phyloP scores from a whole-genome alignment of 169 alveolate genomes.

The Perkinsus olseni region DNA sequence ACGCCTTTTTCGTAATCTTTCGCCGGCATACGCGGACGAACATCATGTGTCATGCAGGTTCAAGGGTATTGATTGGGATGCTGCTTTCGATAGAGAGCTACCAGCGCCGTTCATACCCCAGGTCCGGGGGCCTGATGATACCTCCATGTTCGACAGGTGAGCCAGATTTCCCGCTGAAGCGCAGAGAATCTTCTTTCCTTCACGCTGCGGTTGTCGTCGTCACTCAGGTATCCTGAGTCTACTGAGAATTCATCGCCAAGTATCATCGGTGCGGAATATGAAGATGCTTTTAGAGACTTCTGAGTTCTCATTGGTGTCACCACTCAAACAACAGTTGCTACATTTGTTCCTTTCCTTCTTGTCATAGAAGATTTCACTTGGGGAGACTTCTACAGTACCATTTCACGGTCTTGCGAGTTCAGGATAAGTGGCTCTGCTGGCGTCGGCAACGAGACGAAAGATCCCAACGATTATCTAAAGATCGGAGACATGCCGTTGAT shows the following conservation, averaged over 20 bases:
- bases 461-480: too few species aligned
- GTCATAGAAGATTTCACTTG: not conserved
- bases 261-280: not conserved
- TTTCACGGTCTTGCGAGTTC: too few species aligned
- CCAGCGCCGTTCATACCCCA: conserved; percentile 69
- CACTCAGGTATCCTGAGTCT: not conserved
- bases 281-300: not conserved
- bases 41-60: too few species aligned
- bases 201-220: not conserved
- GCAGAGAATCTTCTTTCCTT: too few species aligned
- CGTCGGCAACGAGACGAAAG: too few species aligned
- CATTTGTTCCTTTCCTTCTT: not conserved
- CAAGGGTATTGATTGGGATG: conserved; percentile 65
- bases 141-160: conserved; percentile 53
- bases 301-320: not conserved
- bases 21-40: not conserved
- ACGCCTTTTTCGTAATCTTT: not conserved
- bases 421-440: too few species aligned
- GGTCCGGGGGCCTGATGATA: conserved; percentile 51
- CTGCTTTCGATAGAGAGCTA: conserved; percentile 39
- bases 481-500: too few species aligned
- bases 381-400: too few species aligned
- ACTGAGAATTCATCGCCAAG: not conserved
- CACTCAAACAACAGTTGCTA: not conserved
- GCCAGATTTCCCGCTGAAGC: too few species aligned